A percentile compares a stretch with the other conserved stretches of the same genome.
These are phyloP conservation scores for Domatiomyces globalis DNA, from an alignment of 2,329 filamentous ascomycete genomes.

Conservation along the genomic window DNA sequence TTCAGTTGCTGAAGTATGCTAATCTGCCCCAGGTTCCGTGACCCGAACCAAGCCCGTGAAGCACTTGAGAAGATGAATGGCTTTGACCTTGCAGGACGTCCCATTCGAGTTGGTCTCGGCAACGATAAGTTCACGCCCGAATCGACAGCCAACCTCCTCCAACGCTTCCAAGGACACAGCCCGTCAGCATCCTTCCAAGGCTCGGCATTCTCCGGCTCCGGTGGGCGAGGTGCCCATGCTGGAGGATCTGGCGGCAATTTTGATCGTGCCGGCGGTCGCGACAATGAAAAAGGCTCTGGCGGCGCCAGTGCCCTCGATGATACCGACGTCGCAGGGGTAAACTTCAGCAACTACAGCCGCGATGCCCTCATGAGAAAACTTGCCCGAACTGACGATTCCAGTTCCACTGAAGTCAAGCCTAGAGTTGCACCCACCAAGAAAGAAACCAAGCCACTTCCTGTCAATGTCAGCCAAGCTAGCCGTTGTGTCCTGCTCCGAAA, in stretches of 20 bases:
- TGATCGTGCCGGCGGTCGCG: slow-evolving; percentile 76
- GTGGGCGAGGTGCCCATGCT: slow-evolving; percentile 70
- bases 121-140: slow-evolving; percentile 99
- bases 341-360: slow-evolving; percentile 98
- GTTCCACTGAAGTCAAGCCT: slow-evolving; percentile 41
- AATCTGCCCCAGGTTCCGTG: slow-evolving; percentile 54
- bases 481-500: slow-evolving; percentile 89
- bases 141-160: slow-evolving; percentile 80
- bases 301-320: slow-evolving; percentile 93
- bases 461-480: slow-evolving; percentile 83
- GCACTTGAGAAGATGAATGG: slow-evolving; percentile 99
- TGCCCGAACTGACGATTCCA: slow-evolving; percentile 78
- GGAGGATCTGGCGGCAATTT: slow-evolving; percentile 59
- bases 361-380: slow-evolving; percentile 98
- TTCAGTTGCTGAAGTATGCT: slow-evolving; percentile 17
- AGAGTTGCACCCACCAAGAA: slow-evolving; percentile 58
- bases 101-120: slow-evolving; percentile 95
- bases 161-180: slow-evolving; percentile 74
- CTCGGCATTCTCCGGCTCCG: slow-evolving; percentile 79
- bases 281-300: slow-evolving; percentile 73
- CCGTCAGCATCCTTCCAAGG: slow-evolving; percentile 55
- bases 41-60: slow-evolving; percentile 80
- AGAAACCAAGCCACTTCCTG: slow-evolving; percentile 61
- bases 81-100: slow-evolving; percentile 92
- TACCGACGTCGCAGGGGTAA: slow-evolving; percentile 92